These are phyloP conservation scores for Rhododendron ferrugineum DNA, from an alignment of 148 eudicot species.

Conservation along the genomic window DNA sequence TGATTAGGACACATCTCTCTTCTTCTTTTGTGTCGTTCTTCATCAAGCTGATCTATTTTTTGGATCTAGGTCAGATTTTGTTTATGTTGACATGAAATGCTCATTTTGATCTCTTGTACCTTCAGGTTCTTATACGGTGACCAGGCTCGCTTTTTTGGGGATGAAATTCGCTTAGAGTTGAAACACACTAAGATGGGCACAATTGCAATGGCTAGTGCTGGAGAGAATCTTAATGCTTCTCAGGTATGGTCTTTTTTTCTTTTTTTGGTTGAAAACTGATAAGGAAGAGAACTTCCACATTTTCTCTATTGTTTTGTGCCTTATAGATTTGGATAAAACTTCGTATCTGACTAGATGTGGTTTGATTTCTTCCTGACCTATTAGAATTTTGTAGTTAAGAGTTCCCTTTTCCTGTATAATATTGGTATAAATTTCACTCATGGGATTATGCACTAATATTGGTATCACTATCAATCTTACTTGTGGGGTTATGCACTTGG, in stretches of 20 bases:
- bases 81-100: not conserved
- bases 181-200: constrained; percentile 88
- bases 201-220: constrained; percentile 95
- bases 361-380: not conserved
- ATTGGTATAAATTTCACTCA: not conserved
- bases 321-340: not conserved
- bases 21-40: not conserved
- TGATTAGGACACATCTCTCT: not conserved
- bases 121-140: constrained; percentile 80
- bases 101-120: constrained; percentile 4
- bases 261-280: not conserved
- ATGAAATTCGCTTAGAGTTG: constrained; percentile 72
- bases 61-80: not conserved
- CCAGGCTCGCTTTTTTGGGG: constrained; percentile 89
- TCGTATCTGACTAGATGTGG: not conserved
- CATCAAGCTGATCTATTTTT: not conserved
- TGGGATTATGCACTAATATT: not conserved
- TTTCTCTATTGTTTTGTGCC: not conserved
- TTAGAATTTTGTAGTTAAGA: not conserved
- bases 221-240: constrained; percentile 87
- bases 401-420: not conserved
- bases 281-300: not conserved
- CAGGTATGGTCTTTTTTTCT: constrained; percentile 43
- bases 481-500: not conserved
- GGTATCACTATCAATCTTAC: not conserved